A percentile compares a stretch with the other conserved stretches of the same genome.
phyloP scores from a whole-genome alignment of 129 eudicot species.

The Solidago caesia region DNA sequence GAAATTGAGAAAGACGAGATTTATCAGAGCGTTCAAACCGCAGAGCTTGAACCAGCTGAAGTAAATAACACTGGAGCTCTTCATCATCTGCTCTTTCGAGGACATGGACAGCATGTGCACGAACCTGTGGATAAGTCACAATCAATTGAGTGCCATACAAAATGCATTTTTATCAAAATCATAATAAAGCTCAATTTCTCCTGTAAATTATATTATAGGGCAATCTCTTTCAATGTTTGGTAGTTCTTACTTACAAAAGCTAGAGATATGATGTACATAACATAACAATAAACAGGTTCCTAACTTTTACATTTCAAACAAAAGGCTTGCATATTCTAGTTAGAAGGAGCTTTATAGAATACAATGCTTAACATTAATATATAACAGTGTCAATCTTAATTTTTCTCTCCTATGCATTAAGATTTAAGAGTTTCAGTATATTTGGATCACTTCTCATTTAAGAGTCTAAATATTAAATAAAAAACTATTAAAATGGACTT shows the following conservation, averaged over 20 bases:
- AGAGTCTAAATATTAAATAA: not conserved
- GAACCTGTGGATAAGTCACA: conserved; percentile 54
- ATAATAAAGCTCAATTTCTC: no score
- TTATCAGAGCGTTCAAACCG: conserved; percentile 96
- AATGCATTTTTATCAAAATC: no score
- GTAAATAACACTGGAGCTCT: conserved; percentile 95
- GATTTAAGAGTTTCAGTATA: not conserved
- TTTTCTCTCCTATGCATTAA: no score
- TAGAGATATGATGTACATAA: not conserved
- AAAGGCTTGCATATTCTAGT: no score
- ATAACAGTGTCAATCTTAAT: no score
- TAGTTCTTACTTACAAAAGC: no score
- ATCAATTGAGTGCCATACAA: not conserved
- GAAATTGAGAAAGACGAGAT: conserved; percentile 93
- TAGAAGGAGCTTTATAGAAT: no score
- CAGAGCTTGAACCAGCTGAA: conserved; percentile 96
- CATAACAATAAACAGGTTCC: not conserved
- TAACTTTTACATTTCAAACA: not conserved
- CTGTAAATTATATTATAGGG: no score
- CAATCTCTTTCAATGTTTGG: no score
- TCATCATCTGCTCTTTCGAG: conserved; percentile 99
- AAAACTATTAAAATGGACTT: not conserved
- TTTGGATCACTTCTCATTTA: not conserved
- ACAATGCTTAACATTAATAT: no score
- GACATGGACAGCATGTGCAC: conserved; percentile 98